Percentiles rank a stretch among this genome's conserved stretches.
phyloP scores from a whole-genome alignment of 352 stramenopile species.

The Thalassiosira delicatula region DNA sequence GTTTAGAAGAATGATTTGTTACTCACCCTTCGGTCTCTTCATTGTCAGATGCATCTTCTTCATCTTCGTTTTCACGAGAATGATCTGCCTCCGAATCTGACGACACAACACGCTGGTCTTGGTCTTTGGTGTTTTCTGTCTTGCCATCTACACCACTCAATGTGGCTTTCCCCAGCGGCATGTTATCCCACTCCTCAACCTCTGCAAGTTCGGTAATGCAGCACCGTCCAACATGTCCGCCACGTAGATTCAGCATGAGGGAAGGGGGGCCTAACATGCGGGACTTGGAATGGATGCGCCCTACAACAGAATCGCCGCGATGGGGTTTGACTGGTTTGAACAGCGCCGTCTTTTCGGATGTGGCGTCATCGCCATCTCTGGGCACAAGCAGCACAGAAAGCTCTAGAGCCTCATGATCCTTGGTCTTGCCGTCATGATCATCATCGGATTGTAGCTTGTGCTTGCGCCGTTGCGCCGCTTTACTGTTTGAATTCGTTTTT shows the following conservation, averaged over 20 bases:
- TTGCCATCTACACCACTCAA: constrained; percentile 10
- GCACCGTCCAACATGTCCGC: constrained; percentile 74
- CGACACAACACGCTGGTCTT: constrained; percentile 19
- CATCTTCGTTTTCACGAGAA: constrained; percentile 32
- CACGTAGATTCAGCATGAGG: constrained; percentile 81
- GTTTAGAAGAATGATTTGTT: background rate
- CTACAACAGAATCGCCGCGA: constrained; percentile 72
- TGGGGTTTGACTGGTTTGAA: constrained; percentile 62
- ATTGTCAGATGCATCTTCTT: constrained; percentile 43
- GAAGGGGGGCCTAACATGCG: constrained; percentile 62
- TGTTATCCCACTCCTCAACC: constrained; percentile 84
- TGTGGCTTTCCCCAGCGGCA: constrained; percentile 75
- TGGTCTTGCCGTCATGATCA: constrained; percentile 39
- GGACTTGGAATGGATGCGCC: constrained; percentile 68
- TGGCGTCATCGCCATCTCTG: constrained; percentile 22
- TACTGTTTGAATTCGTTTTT: constrained; percentile 24
- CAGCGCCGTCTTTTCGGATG: constrained; percentile 5
- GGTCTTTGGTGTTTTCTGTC: constrained; percentile 12
- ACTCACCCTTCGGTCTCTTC: constrained; percentile 55
- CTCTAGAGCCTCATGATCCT: constrained; percentile 47
- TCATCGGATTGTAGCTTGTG: constrained; percentile 31
- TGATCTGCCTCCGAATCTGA: constrained; percentile 55
- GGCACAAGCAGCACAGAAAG: constrained; percentile 66
- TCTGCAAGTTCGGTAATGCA: constrained; percentile 83
- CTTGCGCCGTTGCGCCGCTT: background rate